Percentiles rank a stretch among this genome's conserved stretches.
Evolutionary conservation across 768 basidiomycete species (phyloP).

Genomic region (Hysterangium stoloniferum): DNA sequence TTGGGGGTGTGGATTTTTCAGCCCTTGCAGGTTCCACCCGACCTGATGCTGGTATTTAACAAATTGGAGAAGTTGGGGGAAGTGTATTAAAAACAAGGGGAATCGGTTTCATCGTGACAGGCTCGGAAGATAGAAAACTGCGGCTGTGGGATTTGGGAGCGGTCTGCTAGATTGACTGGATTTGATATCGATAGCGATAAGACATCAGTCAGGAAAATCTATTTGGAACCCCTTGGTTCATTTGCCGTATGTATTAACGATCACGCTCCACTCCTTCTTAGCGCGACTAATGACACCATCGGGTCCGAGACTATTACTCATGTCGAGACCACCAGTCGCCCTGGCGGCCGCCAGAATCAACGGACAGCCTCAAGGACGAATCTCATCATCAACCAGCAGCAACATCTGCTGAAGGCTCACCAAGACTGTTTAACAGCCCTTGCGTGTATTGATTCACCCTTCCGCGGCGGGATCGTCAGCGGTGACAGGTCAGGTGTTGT

Average conservation of each 20-base stretch:
- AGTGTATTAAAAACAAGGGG: constrained; percentile 21
- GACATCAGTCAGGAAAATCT: constrained; percentile 63
- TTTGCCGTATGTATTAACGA: background rate
- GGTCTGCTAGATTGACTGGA: constrained; percentile 74
- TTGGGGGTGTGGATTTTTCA: constrained; percentile 72
- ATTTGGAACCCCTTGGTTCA: constrained; percentile 14
- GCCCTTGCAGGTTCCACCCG: constrained; percentile 50
- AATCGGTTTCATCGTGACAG: constrained; percentile 80
- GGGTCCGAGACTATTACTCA: constrained; percentile 41
- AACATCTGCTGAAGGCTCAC: constrained; percentile 78
- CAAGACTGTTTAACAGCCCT: constrained; percentile 86
- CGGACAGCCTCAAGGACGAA: constrained; percentile 70
- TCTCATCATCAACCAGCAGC: constrained; percentile 73
- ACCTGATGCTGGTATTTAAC: constrained; percentile 37
- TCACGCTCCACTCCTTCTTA: constrained; percentile 16
- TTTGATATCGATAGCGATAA: constrained; percentile 67
- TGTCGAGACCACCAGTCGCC: constrained; percentile 39
- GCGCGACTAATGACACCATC: constrained; percentile 29
- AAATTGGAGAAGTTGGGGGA: constrained; percentile 25
- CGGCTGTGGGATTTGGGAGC: constrained; percentile 83
- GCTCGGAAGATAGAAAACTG: constrained; percentile 84
- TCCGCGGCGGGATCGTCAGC: constrained; percentile 86
- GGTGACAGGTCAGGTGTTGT: constrained; percentile 85
- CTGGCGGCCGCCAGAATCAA: constrained; percentile 54
- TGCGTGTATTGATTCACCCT: constrained; percentile 84